Base-by-base conservation (phyloP, 495 filamentous ascomycete species). In the Podospora appendiculata region DNA sequence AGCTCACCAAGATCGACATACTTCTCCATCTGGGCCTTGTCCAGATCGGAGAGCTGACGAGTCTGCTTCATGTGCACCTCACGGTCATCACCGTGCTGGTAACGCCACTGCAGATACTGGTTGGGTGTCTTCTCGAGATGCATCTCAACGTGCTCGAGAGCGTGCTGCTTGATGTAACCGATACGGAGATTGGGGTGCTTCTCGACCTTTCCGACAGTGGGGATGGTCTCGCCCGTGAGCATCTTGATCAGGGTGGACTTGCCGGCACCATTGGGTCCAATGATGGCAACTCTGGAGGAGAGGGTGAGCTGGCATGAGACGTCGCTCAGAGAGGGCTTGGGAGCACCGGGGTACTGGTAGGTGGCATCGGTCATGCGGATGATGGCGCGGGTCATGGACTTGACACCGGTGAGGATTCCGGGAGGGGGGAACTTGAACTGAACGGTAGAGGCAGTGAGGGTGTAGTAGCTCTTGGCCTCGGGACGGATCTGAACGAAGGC, bases 111-210 rank as follows among this genome's bases (percentile, higher is more conserved):
- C 34, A 99, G 79, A 63, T 99, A 99, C 69, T 99, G 93, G 64
- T 92, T 96, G 8, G 93, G 93, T 4, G 93, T 99, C 81, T 97
- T 97, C 68, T 99, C 93, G 58, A 99, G 79, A 64, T 99, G 93
- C 92, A 96, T 94, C 72, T 97, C 91, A 10, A 99, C 92, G 80
- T 97, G 93, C 76, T 99, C 93, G 10, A 99, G 80, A 16, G 94
- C 95, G 66, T 97, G 94, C 73, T 99, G 94, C 75, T 96, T 96
- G 78, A 97, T 96, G 77, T 97, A 97, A 44, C 94, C 94, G 62
- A 99, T 96, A 77, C 94, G 94, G 47, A 99, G 70, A 65, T 97
- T 97, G 61, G 94, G 94, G 65, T 99, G 94, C 75, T 97, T 97
- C 77, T 97, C 90, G 8, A 99, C 92, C 69, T 82, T 89, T 44